These are phyloP conservation scores for Penicillium silybi DNA, from an alignment of 495 filamentous ascomycete genomes.

Conservation along the genomic window DNA sequence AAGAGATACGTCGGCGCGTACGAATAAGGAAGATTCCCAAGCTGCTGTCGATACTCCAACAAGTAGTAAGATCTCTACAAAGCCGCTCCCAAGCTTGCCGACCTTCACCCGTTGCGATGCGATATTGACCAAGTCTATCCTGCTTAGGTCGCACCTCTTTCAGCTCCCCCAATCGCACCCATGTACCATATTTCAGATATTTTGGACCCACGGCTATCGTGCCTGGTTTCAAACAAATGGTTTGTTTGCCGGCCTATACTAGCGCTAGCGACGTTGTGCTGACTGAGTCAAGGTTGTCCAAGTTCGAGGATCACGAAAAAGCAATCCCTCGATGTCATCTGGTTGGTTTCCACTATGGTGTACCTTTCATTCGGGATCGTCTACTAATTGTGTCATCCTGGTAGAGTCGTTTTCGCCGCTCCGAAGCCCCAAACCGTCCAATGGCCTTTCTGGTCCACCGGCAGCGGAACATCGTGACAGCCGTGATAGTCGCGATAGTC, in stretches of 20 bases:
- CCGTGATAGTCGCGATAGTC: constrained; percentile 44
- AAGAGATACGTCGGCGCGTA: constrained; percentile 19
- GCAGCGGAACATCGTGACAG: constrained; percentile 38
- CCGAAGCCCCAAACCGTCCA: constrained; percentile 31
- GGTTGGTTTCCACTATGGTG: constrained; percentile 22
- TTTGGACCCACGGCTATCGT: constrained; percentile 88
- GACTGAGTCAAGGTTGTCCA: constrained; percentile 49
- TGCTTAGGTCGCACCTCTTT: constrained; percentile 37
- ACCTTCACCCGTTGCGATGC: neutral
- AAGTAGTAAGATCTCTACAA: constrained; percentile 32
- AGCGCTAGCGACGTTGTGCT: neutral
- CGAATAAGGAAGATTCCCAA: constrained; percentile 33
- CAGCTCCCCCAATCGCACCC: constrained; percentile 48
- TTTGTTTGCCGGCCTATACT: constrained; percentile 22
- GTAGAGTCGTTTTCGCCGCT: constrained; percentile 36
- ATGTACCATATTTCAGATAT: constrained; percentile 83
- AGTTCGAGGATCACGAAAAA: constrained; percentile 53
- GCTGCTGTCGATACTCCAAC: constrained; percentile 32
- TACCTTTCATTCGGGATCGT: neutral
- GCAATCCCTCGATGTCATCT: constrained; percentile 47
- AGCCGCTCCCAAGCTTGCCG: neutral
- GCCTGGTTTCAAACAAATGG: constrained; percentile 89
- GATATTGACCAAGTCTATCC: constrained; percentile 14
- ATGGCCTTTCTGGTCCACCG: constrained; percentile 19
- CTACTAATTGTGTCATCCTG: neutral